Evolutionary conservation across 1,284 basidiomycete genomes (phyloP).

Genomic region (Heterobasidion irregulare): DNA sequence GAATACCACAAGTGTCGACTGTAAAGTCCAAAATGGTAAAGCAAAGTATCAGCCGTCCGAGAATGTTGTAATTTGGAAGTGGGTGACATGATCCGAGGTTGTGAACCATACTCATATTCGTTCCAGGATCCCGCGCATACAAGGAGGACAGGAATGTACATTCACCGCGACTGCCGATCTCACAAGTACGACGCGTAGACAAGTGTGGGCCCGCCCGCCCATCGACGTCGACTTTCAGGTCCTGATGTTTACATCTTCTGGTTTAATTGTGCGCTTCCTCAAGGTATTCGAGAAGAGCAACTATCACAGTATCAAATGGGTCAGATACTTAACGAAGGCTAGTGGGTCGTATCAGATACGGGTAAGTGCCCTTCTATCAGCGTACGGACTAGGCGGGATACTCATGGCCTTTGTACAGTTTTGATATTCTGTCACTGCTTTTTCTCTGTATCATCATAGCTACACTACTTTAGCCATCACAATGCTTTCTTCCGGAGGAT

Average conservation of each 20-base stretch:
- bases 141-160: constrained; percentile 88
- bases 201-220: constrained; percentile 95
- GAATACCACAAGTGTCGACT: constrained; percentile 88
- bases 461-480: neutral
- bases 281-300: constrained; percentile 97
- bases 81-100: constrained; percentile 25
- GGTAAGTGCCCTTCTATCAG: constrained; percentile 37
- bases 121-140: constrained; percentile 80
- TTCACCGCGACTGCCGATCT: constrained; percentile 80
- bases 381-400: neutral
- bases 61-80: constrained; percentile 98
- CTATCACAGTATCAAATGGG: constrained; percentile 92
- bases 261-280: constrained; percentile 91
- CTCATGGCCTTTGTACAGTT: constrained; percentile 10
- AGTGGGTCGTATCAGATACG: constrained; percentile 82
- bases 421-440: constrained; percentile 5
- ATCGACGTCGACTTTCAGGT: constrained; percentile 98
- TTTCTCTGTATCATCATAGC: neutral
- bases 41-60: constrained; percentile 96
- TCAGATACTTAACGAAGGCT: constrained; percentile 83
- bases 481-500: neutral
- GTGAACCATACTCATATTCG: neutral
- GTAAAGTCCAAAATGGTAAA: constrained; percentile 88
- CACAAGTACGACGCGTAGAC: constrained; percentile 81
- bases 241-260: constrained; percentile 96